Percentiles rank a stretch among this genome's conserved stretches.
Evolutionary conservation across 202 grass and related monocot species (phyloP).

Genomic region (Brachypodium distachyon): DNA sequence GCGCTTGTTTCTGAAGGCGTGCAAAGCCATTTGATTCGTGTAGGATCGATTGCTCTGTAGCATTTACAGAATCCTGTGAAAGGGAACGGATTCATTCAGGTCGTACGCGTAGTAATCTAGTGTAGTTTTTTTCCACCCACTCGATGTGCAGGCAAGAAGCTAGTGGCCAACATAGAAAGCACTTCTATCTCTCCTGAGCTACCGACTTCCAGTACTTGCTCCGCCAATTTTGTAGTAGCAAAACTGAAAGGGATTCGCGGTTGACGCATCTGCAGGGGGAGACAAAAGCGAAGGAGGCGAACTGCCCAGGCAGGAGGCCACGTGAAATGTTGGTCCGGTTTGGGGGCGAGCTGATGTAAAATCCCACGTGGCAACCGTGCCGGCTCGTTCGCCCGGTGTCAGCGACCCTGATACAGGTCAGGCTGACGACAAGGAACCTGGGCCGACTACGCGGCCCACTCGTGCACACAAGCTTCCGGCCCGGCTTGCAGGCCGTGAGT

Average conservation of each 20-base stretch:
- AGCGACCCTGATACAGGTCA: no score
- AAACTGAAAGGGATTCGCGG: neutral
- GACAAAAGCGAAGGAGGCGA: neutral
- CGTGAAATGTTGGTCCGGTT: neutral
- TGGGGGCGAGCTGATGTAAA: neutral
- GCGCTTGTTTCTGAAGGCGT: neutral
- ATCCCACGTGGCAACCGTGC: neutral
- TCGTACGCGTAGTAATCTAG: neutral
- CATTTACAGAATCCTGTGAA: neutral
- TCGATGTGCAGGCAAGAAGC: neutral
- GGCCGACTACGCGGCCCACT: no score
- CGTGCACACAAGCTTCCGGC: no score
- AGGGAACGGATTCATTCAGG: neutral
- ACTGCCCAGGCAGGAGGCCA: neutral
- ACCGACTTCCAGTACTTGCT: no score
- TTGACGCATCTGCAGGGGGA: neutral
- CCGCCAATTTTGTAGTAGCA: neutral
- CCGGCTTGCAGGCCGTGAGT: no score
- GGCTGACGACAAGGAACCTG: no score
- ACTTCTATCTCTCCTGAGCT: no score
- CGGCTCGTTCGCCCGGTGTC: no score
- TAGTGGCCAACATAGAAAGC: neutral
- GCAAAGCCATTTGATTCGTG: neutral
- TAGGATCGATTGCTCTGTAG: neutral
- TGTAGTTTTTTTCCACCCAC: neutral